Evolutionary conservation across 129 eudicot species (phyloP).

Genomic region (Pseudognaphalium luteoalbum): DNA sequence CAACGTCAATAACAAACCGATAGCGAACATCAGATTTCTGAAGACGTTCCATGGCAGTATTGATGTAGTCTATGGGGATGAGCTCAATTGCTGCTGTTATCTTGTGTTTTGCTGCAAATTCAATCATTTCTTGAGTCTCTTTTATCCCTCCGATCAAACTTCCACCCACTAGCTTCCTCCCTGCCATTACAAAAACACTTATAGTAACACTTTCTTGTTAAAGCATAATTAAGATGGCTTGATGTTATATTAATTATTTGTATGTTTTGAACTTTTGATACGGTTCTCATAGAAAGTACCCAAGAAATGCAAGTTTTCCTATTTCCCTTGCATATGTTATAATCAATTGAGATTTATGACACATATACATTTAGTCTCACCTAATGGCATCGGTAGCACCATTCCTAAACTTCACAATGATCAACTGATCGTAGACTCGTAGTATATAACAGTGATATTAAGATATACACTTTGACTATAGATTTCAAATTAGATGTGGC

Average conservation of each 20-base stretch:
- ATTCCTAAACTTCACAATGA: background rate
- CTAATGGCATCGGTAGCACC: background rate
- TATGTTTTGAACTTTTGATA: too few relatives aligned
- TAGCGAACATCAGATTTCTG: slow-evolving; percentile 35
- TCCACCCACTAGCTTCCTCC: slow-evolving; percentile 43
- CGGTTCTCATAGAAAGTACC: background rate
- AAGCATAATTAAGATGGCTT: too few relatives aligned
- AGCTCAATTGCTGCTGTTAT: slow-evolving; percentile 36
- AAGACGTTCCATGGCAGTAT: slow-evolving; percentile 44
- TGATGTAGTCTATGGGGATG: slow-evolving; percentile 36
- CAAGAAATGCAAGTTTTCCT: background rate
- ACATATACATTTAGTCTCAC: background rate
- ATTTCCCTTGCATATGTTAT: background rate
- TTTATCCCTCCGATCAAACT: slow-evolving; percentile 41
- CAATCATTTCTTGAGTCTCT: slow-evolving; percentile 46
- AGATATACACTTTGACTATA: background rate
- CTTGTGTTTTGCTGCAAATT: slow-evolving; percentile 42
- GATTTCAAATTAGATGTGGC: background rate
- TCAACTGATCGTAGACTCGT: background rate
- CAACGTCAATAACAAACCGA: slow-evolving; percentile 42
- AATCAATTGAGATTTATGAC: background rate
- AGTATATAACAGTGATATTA: background rate
- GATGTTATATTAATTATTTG: too few relatives aligned
- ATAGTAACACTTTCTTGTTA: background rate
- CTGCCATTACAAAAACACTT: slow-evolving; percentile 22